These are phyloP conservation scores for Hirsutella rhossiliensis DNA, from an alignment of 2,329 filamentous ascomycete species.

Conservation along the genomic window DNA sequence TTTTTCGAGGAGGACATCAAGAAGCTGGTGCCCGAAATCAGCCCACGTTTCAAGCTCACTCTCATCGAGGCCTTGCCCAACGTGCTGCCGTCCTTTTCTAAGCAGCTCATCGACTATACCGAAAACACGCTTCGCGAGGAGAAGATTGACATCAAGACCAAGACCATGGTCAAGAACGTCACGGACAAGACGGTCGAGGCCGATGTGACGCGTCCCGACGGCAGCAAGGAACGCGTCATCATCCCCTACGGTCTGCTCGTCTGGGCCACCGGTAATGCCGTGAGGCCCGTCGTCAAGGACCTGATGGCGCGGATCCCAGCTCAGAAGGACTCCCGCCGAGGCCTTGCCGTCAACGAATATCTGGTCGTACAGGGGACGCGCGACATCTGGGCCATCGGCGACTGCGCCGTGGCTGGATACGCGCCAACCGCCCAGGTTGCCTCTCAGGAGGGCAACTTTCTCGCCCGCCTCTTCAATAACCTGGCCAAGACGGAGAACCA, in stretches of 20 bases:
- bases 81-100: constrained; percentile 95
- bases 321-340: constrained; percentile 88
- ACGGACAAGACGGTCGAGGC: constrained; percentile 89
- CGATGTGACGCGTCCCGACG: constrained; percentile 68
- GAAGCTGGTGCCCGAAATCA: constrained; percentile 95
- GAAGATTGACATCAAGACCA: constrained; percentile 92
- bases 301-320: constrained; percentile 86
- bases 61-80: constrained; percentile 95
- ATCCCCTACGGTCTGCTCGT: constrained; percentile 94
- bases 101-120: constrained; percentile 98
- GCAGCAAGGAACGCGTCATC: constrained; percentile 66
- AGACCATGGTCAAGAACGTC: constrained; percentile 98
- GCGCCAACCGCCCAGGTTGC: constrained; percentile 96
- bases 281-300: constrained; percentile 81
- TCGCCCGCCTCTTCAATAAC: constrained; percentile 94
- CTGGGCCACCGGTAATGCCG: constrained; percentile 94
- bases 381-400: constrained; percentile 95
- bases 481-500: constrained; percentile 90
- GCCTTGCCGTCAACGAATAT: constrained; percentile 95
- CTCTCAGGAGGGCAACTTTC: constrained; percentile 87
- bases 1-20: constrained; percentile 98
- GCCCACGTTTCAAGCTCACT: constrained; percentile 90
- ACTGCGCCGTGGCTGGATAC: constrained; percentile 95
- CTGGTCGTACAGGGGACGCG: constrained; percentile 94
- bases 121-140: constrained; percentile 99